Conservation (phyloP, 805 yeast species). For the Gaillardinia entomophila region DNA sequence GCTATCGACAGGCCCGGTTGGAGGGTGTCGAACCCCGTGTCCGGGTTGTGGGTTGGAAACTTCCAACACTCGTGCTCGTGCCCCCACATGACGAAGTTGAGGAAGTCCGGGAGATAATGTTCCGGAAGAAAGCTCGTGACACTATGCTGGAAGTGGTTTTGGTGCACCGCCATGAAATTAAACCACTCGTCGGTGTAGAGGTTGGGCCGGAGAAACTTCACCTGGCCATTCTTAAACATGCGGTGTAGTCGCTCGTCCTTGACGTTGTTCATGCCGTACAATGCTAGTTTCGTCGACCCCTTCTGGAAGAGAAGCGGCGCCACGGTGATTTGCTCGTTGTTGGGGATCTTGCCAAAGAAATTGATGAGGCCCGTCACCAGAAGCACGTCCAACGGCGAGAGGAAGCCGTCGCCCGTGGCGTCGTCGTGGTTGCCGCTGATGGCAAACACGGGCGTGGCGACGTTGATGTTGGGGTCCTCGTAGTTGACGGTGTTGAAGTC, state of each 20-base stretch:
- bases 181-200: conserved; percentile 65
- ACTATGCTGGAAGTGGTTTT: conserved; percentile 80
- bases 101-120: conserved; percentile 68
- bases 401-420: conserved; percentile 77
- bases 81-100: conserved; percentile 91
- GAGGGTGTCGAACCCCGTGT: conserved; percentile 65
- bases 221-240: conserved; percentile 74
- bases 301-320: conserved; percentile 78
- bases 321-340: conserved; percentile 68
- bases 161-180: conserved; percentile 82
- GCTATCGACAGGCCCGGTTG: conserved; percentile 96
- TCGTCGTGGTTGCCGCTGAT: conserved; percentile 97
- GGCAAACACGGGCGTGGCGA: conserved; percentile 85
- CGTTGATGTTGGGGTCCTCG: conserved; percentile 85
- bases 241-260: conserved; percentile 84
- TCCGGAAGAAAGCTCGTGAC: conserved; percentile 84
- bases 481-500: conserved; percentile 73
- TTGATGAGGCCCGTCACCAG: conserved; percentile 79
- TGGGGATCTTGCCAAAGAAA: conserved; percentile 79
- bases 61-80: conserved; percentile 95
- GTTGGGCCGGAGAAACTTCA: conserved; percentile 70
- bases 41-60: conserved; percentile 53
- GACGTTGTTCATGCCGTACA: conserved; percentile 84
- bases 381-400: conserved; percentile 82
- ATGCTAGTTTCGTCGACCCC: conserved; percentile 74